Conservation (phyloP, 345 rosid genomes). For the Salix purpurea region DNA sequence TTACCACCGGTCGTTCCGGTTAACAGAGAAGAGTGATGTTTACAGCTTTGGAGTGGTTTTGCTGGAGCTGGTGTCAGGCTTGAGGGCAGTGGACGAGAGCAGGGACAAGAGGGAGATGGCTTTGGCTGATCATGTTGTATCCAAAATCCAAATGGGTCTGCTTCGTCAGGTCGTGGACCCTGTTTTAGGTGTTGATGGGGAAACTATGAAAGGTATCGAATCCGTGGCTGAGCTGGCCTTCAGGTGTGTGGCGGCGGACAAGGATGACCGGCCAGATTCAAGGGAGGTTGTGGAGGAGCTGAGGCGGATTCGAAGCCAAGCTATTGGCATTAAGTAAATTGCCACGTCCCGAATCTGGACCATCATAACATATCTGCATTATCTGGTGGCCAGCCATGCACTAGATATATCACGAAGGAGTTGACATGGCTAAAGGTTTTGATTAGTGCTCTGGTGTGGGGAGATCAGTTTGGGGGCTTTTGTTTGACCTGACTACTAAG, state of each 20-base stretch:
- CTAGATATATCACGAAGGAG: neutral
- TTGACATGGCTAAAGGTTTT: slow-evolving; percentile 23
- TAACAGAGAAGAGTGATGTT: slow-evolving; percentile 90
- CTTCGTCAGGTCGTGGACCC: slow-evolving; percentile 71
- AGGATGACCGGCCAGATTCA: slow-evolving; percentile 84
- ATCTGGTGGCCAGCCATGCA: too few relatives aligned
- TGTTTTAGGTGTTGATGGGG: slow-evolving; percentile 33
- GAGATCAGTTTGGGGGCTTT: neutral
- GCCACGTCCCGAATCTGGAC: too few relatives aligned
- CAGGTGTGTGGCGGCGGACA: slow-evolving; percentile 83
- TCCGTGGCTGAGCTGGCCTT: slow-evolving; percentile 91
- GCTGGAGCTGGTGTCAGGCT: slow-evolving; percentile 74
- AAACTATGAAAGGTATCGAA: slow-evolving; percentile 40
- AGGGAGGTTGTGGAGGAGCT: slow-evolving; percentile 78
- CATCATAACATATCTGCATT: too few relatives aligned
- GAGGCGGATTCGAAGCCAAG: slow-evolving; percentile 45
- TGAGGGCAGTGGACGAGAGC: slow-evolving; percentile 79
- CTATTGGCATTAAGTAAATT: slow-evolving; percentile 18
- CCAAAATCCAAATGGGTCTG: slow-evolving; percentile 75
- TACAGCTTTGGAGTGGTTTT: slow-evolving; percentile 85
- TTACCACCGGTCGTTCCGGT: slow-evolving; percentile 77
- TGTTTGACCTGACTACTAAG: neutral
- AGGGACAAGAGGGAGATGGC: slow-evolving; percentile 79
- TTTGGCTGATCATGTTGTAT: slow-evolving; percentile 72
- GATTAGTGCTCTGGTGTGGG: neutral